Base-by-base conservation (phyloP, 164 flowering plant species). In the Kalanchoe fedtschenkoi region DNA sequence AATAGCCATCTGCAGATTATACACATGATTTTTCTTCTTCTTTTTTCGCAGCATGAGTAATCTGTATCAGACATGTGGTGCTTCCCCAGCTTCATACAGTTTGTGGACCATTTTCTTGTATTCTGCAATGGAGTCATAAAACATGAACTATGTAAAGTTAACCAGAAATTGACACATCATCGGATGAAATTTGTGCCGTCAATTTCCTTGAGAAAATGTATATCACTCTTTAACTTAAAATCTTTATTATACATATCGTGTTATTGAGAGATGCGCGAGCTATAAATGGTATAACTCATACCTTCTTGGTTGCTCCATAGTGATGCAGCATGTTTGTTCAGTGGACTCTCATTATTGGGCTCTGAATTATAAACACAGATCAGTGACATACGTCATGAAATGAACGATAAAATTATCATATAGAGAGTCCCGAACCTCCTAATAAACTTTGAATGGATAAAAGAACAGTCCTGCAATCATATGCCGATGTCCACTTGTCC, bases 401-500 rank as follows among this genome's bases (percentile, higher is more conserved):
- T 44, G 38, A 16, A 51, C 2, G 54, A 33, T 19, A 41, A 26
- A 66, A 33, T 47, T 51, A 29, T 21, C 44, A 61, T 21, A 32
- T 22, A 65, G 29, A 39, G 44, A 35, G 39, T 24, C 34, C 39
- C 77, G 62, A 4, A 86, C 92, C 92, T 83, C 85, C 92, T 60
- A 86, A 60, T 41, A 86, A 72, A 71, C 92, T 80, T 67, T 86
- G 92, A 53, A 83, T 82, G 60, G 89, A 86, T 65, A 86, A 64
- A 72, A 86, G 92, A 66, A 83, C 76, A 37, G 89, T 83, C 73
- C 85, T 75, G 73, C 82, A 78, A 72, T 86, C 92, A 74, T 86
- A 83, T 35, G 89, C 89, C 34, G 92, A 83, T 24, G 92, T 82
- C 89, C 92, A 86, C 72, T 86, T 83, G 71, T 86, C 92, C 92